Percentiles rank a stretch among this genome's conserved stretches.
These are phyloP conservation scores for Stachybotrys echinatus DNA, from an alignment of 2,329 filamentous ascomycete species.

Conservation along the genomic window DNA sequence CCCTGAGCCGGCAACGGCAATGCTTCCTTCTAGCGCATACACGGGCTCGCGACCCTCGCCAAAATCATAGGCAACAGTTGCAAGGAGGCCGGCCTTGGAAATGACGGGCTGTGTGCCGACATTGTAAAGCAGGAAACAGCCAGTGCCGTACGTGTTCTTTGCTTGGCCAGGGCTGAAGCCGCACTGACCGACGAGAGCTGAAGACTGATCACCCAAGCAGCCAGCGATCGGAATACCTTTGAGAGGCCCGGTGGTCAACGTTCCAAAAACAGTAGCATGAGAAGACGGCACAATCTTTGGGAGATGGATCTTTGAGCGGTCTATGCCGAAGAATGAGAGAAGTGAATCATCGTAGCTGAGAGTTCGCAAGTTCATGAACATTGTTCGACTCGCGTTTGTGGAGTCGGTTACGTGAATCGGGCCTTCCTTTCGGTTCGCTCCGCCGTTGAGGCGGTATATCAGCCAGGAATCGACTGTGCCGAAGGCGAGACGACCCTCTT, in stretches of 20 bases:
- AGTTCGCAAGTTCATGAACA: constrained; percentile 88
- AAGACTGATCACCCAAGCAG: constrained; percentile 81
- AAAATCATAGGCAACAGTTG: constrained; percentile 85
- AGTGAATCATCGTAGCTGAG: constrained; percentile 74
- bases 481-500: constrained; percentile 70
- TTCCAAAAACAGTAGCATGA: constrained; percentile 66
- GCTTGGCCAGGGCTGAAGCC: constrained; percentile 77
- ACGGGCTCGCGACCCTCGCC: constrained; percentile 54
- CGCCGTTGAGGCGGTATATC: constrained; percentile 77
- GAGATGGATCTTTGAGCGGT: constrained; percentile 61
- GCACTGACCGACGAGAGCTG: constrained; percentile 79
- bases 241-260: constrained; percentile 58
- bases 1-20: constrained; percentile 76
- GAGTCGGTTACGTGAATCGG: constrained; percentile 77
- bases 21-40: constrained; percentile 79
- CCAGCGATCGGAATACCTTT: constrained; percentile 72
- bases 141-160: constrained; percentile 90
- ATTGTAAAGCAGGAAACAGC: constrained; percentile 86
- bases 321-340: constrained; percentile 72
- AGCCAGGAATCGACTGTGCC: constrained; percentile 89
- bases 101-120: constrained; percentile 81
- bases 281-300: constrained; percentile 84
- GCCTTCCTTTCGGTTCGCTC: constrained; percentile 46
- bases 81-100: constrained; percentile 74
- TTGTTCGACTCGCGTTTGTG: constrained; percentile 83